A percentile compares a stretch with the other conserved stretches of the same genome.
These are phyloP conservation scores for Euphorbia schlechtendalii DNA, from an alignment of 441 rosid genomes.

Conservation along the genomic window DNA sequence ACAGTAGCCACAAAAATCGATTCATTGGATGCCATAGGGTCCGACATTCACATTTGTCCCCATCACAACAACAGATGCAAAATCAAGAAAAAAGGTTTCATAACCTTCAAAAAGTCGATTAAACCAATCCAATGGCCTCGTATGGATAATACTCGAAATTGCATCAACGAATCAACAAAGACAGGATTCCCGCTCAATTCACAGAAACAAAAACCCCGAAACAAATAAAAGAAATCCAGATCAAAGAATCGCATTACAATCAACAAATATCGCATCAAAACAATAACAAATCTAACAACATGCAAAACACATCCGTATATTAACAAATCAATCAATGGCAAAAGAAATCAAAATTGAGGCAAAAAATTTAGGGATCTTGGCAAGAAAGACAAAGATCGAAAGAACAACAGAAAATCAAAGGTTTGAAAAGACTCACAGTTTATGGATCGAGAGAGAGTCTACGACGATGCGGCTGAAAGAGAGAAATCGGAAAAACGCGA, in stretches of 20 bases:
- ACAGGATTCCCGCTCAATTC: background rate
- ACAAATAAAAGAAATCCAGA: background rate
- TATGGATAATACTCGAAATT: no score
- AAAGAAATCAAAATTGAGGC: background rate
- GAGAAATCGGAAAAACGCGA: slow-evolving; percentile 17
- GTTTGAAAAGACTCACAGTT: slow-evolving; percentile 21
- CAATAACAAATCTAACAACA: slow-evolving; percentile 15
- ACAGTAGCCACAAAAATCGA: no score
- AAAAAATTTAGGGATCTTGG: slow-evolving; percentile 26
- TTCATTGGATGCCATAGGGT: background rate
- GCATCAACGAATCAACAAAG: no score
- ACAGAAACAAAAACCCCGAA: background rate
- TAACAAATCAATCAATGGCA: background rate
- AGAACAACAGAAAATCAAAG: slow-evolving; percentile 24
- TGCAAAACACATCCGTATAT: slow-evolving; percentile 8
- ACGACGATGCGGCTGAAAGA: slow-evolving; percentile 23
- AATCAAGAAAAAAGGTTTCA: background rate
- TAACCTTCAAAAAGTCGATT: slow-evolving; percentile 10
- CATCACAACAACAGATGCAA: background rate
- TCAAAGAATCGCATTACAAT: slow-evolving; percentile 10
- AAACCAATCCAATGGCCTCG: slow-evolving; percentile 4
- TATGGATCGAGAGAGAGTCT: slow-evolving; percentile 25
- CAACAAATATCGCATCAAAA: background rate
- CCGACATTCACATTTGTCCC: background rate
- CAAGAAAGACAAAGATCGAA: slow-evolving; percentile 18